Conservation (phyloP, 2,329 filamentous ascomycete genomes). For the Penicillium sp. region DNA sequence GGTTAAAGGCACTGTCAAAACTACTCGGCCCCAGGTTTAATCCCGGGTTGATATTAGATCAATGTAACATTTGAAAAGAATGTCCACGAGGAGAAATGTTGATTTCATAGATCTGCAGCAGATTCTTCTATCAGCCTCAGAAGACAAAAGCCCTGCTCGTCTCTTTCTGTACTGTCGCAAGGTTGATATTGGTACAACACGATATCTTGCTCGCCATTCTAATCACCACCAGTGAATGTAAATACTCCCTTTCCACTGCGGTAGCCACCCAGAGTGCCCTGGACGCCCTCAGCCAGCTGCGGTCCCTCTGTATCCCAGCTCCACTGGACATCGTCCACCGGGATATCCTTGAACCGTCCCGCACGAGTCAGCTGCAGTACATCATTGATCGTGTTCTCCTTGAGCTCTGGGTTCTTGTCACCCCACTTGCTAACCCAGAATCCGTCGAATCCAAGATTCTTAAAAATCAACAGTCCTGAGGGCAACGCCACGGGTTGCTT, state of each 20-base stretch:
- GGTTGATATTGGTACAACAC: no score
- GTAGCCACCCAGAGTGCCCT: slow-evolving; percentile 77
- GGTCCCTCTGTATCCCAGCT: slow-evolving; percentile 69
- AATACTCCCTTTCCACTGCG: slow-evolving; percentile 86
- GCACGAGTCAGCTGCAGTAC: slow-evolving; percentile 68
- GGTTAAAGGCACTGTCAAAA: slow-evolving; percentile 45
- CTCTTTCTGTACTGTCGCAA: no score
- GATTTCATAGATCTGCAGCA: no score
- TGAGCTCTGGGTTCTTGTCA: slow-evolving; percentile 64
- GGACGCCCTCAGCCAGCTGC: slow-evolving; percentile 65
- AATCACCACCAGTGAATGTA: slow-evolving; percentile 57
- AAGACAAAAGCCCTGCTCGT: no score
- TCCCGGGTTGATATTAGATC: no score
- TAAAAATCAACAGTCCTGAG: slow-evolving; percentile 85
- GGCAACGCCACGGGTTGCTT: slow-evolving; percentile 77
- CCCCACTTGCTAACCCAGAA: slow-evolving; percentile 96
- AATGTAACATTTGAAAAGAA: no score
- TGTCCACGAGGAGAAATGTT: no score
- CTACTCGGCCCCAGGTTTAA: slow-evolving; percentile 25
- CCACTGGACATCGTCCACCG: slow-evolving; percentile 78
- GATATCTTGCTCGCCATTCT: no score
- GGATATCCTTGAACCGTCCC: slow-evolving; percentile 75
- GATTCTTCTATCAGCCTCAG: no score
- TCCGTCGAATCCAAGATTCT: slow-evolving; percentile 78
- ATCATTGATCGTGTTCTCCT: slow-evolving; percentile 75